Evolutionary conservation across 768 basidiomycete species (phyloP).

Genomic region (Termitomyces sp.): DNA sequence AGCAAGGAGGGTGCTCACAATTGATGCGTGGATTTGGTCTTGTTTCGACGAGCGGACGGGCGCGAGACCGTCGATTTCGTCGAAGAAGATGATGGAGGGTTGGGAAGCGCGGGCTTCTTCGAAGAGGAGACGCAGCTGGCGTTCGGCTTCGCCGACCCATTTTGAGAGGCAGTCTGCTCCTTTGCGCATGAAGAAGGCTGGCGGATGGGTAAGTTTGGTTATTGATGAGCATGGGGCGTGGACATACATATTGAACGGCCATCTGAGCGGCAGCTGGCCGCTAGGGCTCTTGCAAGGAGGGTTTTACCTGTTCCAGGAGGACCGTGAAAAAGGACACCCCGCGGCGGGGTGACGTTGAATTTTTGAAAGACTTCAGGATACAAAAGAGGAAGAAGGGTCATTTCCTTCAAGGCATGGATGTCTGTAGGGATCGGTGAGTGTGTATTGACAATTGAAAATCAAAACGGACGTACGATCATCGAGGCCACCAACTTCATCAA

Average conservation of each 20-base stretch:
- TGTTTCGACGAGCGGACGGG: slow-evolving; percentile 98
- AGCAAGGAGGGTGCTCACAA: slow-evolving; percentile 92
- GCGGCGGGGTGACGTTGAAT: slow-evolving; percentile 90
- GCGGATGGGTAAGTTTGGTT: not conserved
- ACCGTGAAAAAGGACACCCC: slow-evolving; percentile 96
- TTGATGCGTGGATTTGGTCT: slow-evolving; percentile 97
- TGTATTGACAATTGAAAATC: not conserved
- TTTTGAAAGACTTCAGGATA: slow-evolving; percentile 97
- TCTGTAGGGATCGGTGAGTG: slow-evolving; percentile 39
- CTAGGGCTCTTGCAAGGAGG: slow-evolving; percentile 86
- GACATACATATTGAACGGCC: slow-evolving; percentile 81
- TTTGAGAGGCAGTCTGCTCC: slow-evolving; percentile 97
- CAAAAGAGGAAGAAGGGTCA: slow-evolving; percentile 91
- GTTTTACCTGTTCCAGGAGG: slow-evolving; percentile 99
- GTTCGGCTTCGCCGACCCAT: slow-evolving; percentile 99
- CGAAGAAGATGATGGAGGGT: slow-evolving; percentile 98
- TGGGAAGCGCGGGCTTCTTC: slow-evolving; percentile 92
- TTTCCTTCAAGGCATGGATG: slow-evolving; percentile 95
- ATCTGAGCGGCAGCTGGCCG: slow-evolving; percentile 83
- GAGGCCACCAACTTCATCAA: slow-evolving; percentile 94
- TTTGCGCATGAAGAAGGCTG: slow-evolving; percentile 99
- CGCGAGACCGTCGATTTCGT: slow-evolving; percentile 98
- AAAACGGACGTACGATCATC: slow-evolving; percentile 72
- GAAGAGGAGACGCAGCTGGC: slow-evolving; percentile 90
- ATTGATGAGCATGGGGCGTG: not conserved